Base-by-base conservation (phyloP, 768 basidiomycete species). In the Tylopilus rubrobrunneus region DNA sequence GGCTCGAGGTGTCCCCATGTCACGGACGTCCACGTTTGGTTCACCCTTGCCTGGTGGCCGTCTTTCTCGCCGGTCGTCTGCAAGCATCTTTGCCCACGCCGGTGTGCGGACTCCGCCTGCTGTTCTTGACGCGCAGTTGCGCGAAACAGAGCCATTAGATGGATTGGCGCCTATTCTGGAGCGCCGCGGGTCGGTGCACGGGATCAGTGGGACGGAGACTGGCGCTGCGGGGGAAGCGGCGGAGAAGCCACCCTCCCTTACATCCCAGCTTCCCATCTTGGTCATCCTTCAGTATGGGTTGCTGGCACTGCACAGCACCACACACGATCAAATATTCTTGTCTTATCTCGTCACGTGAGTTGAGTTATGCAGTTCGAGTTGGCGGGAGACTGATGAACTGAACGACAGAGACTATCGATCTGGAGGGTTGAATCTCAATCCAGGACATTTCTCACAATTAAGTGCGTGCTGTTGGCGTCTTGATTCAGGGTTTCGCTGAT, bases 211-310 rank as follows among this genome's bases (percentile, higher is more conserved):
- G 67, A 37, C 43, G 0, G 66, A 55, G 42, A 56, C 53, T 27
- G 75, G 74, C 39, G 58, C 72, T 5, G 43, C 53, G 1, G 79
- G 81, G 51, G 76, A 69, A 15, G 63, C 72, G 12, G 57, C 67
- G 10, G 83, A 82, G 67, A 83, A 83, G 62, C 75, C 80, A 19
- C 84, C 83, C 2, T 86, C 87, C 12, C 67, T 91, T 57, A 71
- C 82, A 57, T 85, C 84, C 21, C 84, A 87, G 63, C 74, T 98
- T 28, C 96, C 96, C 6, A 64, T 92, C 33, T 66, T 87, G 59
- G 83, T 98, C 62, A 97, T 98, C 61, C 64, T 90, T 17, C 95
- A 97, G 72, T 97, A 97, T 69, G 90, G 90, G 19, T 73, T 93
- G 56, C 74, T 98, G 57, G 94, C 94, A 5, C 70, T 98, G 47